phyloP scores from a whole-genome alignment of 306 rosid species.

The Astragalus glycyphyllos region DNA sequence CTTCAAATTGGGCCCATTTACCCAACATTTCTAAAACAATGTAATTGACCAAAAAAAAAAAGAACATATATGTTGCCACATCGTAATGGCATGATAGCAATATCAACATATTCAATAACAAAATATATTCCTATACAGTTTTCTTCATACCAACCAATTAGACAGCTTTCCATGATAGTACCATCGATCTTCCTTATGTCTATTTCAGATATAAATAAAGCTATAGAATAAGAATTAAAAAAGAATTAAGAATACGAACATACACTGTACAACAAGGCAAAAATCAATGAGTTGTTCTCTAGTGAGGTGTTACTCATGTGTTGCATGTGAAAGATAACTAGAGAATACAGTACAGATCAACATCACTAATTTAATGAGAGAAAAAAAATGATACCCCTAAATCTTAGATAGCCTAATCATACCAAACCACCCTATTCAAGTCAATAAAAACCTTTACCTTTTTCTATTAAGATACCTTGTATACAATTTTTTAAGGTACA shows the following conservation, averaged over 20 bases:
- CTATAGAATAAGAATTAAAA: background rate
- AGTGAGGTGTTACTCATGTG: conserved; percentile 39
- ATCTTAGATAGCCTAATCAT: background rate
- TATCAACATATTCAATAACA: background rate
- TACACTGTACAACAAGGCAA: background rate
- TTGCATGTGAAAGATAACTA: conserved; percentile 39
- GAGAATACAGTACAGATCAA: background rate
- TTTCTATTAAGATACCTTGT: background rate
- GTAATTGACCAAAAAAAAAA: too few relatives aligned
- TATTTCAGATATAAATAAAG: background rate
- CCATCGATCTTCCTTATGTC: background rate
- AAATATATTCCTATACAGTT: background rate
- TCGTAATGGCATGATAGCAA: background rate
- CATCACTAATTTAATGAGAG: background rate
- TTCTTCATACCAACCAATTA: conserved; percentile 1
- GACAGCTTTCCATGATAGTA: background rate
- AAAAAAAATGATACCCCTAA: background rate
- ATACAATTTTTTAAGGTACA: background rate
- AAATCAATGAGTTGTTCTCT: background rate
- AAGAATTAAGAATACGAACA: background rate
- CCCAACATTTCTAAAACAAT: background rate
- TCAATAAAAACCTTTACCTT: background rate
- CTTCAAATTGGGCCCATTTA: conserved; percentile 5
- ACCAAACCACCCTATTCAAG: conserved; percentile 25
- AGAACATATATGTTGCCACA: background rate